phyloP scores from a whole-genome alignment of 176 grass and related monocot species.

The Aegilops tauschii region DNA sequence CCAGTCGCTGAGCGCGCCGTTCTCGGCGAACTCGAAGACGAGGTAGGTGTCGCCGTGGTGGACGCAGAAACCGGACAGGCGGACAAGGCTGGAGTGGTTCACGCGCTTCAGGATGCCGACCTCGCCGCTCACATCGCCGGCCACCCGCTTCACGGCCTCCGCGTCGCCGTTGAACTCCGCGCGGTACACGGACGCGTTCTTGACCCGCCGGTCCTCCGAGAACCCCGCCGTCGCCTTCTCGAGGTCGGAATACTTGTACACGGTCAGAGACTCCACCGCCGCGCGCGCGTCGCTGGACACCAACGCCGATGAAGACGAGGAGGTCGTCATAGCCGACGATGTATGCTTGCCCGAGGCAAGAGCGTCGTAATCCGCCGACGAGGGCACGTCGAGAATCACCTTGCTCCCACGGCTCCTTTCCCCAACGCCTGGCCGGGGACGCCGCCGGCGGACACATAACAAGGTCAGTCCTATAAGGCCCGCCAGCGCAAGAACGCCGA shows the following conservation, averaged over 20 bases:
- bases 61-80: conserved; percentile 9
- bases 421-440: background rate
- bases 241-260: background rate
- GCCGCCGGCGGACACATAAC: background rate
- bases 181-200: conserved; percentile 1
- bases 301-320: background rate
- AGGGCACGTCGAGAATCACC: background rate
- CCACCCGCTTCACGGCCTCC: conserved; percentile 7
- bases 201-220: background rate
- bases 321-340: background rate
- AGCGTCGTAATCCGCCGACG: background rate
- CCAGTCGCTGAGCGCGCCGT: conserved; percentile 75
- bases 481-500: conserved; percentile 21
- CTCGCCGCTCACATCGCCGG: conserved; percentile 12
- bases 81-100: conserved; percentile 13
- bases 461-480: conserved; percentile 3
- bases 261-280: conserved; percentile 14
- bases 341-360: background rate
- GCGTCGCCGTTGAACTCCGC: conserved; percentile 7
- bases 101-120: conserved; percentile 13
- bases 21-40: conserved; percentile 70
- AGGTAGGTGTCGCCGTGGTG: conserved; percentile 61
- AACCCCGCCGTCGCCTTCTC: background rate
- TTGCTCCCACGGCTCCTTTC: background rate
- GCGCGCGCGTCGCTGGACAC: conserved; percentile 32